Evolutionary conservation across 2,329 filamentous ascomycete species (phyloP), one percentile per base, ranked within the genome.

Genomic region (Alternaria ethzedia): DNA sequence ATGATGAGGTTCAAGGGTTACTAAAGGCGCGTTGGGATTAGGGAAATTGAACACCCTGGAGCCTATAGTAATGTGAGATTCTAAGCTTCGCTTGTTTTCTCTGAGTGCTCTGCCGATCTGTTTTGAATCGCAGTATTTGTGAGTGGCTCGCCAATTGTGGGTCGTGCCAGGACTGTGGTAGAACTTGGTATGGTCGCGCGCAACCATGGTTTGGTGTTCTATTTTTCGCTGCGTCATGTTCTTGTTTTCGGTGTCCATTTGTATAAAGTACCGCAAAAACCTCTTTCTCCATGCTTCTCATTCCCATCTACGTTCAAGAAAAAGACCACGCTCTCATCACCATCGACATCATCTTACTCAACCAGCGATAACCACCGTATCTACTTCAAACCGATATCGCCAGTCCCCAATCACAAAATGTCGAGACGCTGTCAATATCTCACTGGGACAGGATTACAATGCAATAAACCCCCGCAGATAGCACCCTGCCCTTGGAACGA

Each of bases 11-110:
- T 36, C 28, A 51, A 10, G 28, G 21, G 8, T 36, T 51, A 30
- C n/a, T 36, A 10, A 32, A 30, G 20, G 20, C 49, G 17, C 49
- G 28, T n/a, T 51, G 49, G 49, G 20, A 51, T 51, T 13, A 20
- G 13, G 20, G 21, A 51, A 20, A 6, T 5, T 11, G 26, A 10
- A n/a, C 26, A 51, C 15, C 6, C 15, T 4, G 11, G 49, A 15
- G 5, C 10, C 12, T 25, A 13, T 9, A 6, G 13, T 11, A 20
- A 26, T 0, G 3, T n/a, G n/a, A n/a, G n/a, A n/a, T n/a, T n/a
- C n/a, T n/a, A n/a, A n/a, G n/a, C n/a, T n/a, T n/a, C n/a, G n/a
- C n/a, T n/a, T 41, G 2, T 41, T 41, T 2, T 3, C 0, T 41
- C 2, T 41, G 5, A 5, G 4, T 11, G 36, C 2, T 41, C 36